Percentiles rank a stretch among this genome's conserved stretches.
Evolutionary conservation across 495 filamentous ascomycete species (phyloP).

Genomic region (Penicillium parvum): DNA sequence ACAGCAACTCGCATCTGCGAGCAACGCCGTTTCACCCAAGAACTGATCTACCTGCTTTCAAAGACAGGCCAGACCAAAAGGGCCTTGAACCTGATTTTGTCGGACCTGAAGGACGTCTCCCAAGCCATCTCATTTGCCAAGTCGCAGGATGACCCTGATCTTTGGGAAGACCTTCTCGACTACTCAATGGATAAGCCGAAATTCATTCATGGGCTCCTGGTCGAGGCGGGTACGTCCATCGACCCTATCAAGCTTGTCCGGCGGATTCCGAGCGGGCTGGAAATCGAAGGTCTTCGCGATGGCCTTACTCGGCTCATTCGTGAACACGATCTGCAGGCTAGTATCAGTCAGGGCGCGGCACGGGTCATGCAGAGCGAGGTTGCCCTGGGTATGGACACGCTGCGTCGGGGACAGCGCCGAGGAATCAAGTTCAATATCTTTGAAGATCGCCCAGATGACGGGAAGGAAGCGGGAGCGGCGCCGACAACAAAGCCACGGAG

Average conservation of each 20-base stretch:
- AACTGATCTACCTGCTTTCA: slow-evolving; percentile 88
- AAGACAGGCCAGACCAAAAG: slow-evolving; percentile 91
- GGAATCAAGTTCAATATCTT: slow-evolving; percentile 85
- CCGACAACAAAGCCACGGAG: slow-evolving; percentile 35
- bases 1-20: slow-evolving; percentile 75
- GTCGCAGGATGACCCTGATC: slow-evolving; percentile 79
- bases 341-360: slow-evolving; percentile 85
- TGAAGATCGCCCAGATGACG: slow-evolving; percentile 24
- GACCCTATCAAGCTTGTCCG: slow-evolving; percentile 85
- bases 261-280: slow-evolving; percentile 84
- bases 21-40: slow-evolving; percentile 68
- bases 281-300: slow-evolving; percentile 83
- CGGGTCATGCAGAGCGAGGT: slow-evolving; percentile 85
- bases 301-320: slow-evolving; percentile 81
- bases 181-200: slow-evolving; percentile 95
- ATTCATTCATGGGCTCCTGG: slow-evolving; percentile 88
- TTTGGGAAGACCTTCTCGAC: slow-evolving; percentile 92
- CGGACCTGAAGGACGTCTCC: slow-evolving; percentile 77
- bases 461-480: slow-evolving; percentile 25
- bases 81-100: slow-evolving; percentile 86
- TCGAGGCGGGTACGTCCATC: slow-evolving; percentile 89
- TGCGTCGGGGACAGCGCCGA: slow-evolving; percentile 70
- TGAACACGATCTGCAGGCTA: slow-evolving; percentile 89
- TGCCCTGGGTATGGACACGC: slow-evolving; percentile 68
- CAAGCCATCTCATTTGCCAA: slow-evolving; percentile 93